Conservation (phyloP, 2,329 filamentous ascomycete species). For the Mycosphaerella arachidis region DNA sequence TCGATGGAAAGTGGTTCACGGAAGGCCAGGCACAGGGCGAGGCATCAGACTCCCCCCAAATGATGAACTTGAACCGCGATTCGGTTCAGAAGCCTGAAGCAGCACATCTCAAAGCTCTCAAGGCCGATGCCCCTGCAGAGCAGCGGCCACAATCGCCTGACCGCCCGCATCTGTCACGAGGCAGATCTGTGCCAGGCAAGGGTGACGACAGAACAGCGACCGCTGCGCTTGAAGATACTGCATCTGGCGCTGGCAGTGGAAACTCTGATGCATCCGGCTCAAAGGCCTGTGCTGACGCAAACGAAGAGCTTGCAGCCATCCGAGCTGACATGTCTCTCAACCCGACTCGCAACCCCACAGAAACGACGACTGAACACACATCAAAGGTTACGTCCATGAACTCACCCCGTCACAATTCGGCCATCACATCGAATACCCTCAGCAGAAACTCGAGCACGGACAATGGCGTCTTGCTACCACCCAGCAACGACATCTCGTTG, state of each 20-base stretch:
- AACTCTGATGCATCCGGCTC: neutral
- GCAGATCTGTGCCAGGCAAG: neutral
- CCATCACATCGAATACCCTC: neutral
- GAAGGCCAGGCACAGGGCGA: neutral
- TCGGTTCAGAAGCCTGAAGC: neutral
- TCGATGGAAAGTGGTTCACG: neutral
- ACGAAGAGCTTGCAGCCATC: neutral
- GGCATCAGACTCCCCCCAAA: neutral
- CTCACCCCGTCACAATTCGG: neutral
- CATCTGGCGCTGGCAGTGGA: neutral
- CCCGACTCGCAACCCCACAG: constrained; percentile 1
- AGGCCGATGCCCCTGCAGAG: neutral
- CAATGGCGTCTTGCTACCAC: neutral
- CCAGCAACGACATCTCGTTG: neutral
- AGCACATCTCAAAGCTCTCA: neutral
- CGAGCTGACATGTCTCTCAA: constrained; percentile 1
- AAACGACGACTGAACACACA: neutral
- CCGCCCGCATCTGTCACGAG: neutral
- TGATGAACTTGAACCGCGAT: neutral
- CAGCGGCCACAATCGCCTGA: neutral
- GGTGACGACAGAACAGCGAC: neutral
- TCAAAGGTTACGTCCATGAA: neutral
- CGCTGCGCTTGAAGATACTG: neutral
- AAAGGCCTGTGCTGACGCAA: neutral
- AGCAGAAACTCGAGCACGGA: neutral